phyloP scores from a whole-genome alignment of 2,329 filamentous ascomycete genomes.

The Colletotrichum spaethianum region DNA sequence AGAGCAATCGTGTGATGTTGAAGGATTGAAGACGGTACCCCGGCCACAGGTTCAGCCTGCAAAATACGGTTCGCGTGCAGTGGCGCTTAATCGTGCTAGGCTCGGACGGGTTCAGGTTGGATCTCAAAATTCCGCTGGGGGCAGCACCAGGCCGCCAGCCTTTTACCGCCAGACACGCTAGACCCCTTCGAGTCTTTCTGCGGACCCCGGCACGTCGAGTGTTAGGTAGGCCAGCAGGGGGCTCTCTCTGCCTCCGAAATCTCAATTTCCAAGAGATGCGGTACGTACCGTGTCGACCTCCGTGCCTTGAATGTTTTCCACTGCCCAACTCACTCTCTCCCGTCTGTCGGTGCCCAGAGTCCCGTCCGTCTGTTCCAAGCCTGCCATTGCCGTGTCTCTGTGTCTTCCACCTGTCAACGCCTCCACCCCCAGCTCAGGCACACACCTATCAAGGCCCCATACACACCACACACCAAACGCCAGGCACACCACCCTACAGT shows the following conservation, averaged over 20 bases:
- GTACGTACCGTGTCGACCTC: neutral
- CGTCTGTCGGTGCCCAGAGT: neutral
- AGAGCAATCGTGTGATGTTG: slow-evolving; percentile 41
- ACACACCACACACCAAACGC: neutral
- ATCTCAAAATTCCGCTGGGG: slow-evolving; percentile 28
- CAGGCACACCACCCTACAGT: neutral
- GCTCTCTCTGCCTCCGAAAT: slow-evolving; percentile 11
- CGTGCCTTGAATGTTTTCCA: neutral
- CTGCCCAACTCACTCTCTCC: neutral
- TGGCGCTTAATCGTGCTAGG: slow-evolving; percentile 37
- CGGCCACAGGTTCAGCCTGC: slow-evolving; percentile 32
- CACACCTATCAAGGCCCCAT: neutral
- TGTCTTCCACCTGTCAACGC: neutral
- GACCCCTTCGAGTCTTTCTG: slow-evolving; percentile 7
- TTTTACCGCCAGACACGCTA: slow-evolving; percentile 35
- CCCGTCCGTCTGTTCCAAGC: slow-evolving; percentile 3
- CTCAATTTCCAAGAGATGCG: slow-evolving; percentile 7
- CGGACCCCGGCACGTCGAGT: slow-evolving; percentile 36
- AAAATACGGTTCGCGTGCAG: slow-evolving; percentile 42
- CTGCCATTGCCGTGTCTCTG: neutral
- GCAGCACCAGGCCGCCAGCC: slow-evolving; percentile 29
- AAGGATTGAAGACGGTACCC: slow-evolving; percentile 43
- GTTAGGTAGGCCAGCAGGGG: slow-evolving; percentile 13
- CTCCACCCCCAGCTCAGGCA: neutral
- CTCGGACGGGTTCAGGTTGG: slow-evolving; percentile 25